These are phyloP conservation scores for Colletotrichum siamense DNA, from an alignment of 2,329 filamentous ascomycete species.

Conservation along the genomic window DNA sequence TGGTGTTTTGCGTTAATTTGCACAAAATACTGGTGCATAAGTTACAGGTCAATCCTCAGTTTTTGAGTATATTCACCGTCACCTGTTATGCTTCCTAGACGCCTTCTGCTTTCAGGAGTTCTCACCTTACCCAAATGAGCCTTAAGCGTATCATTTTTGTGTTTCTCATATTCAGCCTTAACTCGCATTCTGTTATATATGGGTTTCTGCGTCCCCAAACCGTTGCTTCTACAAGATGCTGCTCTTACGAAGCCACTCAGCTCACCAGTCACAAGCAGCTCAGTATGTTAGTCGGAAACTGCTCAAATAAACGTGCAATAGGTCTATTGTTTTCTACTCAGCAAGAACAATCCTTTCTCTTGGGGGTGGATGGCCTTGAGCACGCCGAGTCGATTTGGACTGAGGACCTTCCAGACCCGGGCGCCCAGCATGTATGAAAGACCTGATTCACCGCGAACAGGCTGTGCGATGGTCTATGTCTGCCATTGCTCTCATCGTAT, in stretches of 20 bases:
- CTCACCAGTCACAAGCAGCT: neutral
- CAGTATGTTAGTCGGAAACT: rapidly evolving
- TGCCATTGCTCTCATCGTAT: neutral
- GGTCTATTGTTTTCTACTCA: neutral
- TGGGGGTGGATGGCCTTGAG: neutral
- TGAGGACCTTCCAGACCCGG: neutral
- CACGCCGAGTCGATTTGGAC: neutral
- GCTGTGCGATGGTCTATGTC: neutral
- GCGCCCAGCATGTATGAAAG: neutral
- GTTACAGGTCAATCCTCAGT: neutral
- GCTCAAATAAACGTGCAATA: neutral
- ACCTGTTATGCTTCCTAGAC: neutral
- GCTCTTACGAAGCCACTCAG: neutral
- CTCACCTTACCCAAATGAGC: neutral
- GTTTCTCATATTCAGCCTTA: no score
- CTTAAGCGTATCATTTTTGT: no score
- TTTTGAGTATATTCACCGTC: neutral
- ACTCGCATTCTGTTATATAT: no score
- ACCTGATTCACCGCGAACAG: neutral
- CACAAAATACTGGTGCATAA: neutral
- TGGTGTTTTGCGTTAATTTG: neutral
- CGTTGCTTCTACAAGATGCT: neutral
- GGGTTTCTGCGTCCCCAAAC: no score
- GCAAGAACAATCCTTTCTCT: neutral
- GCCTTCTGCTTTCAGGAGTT: neutral